Percentiles rank a stretch among this genome's conserved stretches.
Evolutionary conservation across 805 yeast genomes (phyloP).

Genomic region (Candida maris): DNA sequence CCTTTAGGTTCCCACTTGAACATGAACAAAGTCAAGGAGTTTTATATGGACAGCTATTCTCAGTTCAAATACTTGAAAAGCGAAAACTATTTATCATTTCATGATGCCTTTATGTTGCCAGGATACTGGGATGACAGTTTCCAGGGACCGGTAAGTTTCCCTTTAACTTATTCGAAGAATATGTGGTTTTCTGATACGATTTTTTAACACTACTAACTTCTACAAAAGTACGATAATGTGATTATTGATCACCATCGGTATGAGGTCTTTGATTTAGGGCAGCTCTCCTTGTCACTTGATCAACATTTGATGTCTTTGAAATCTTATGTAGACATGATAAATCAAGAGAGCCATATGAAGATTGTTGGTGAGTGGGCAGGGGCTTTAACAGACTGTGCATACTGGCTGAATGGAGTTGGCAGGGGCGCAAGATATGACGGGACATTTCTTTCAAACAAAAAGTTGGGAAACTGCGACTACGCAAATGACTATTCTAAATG

Average conservation of each 20-base stretch:
- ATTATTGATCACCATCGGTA: slow-evolving; percentile 88
- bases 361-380: slow-evolving; percentile 72
- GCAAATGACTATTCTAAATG: slow-evolving; percentile 38
- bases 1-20: slow-evolving; percentile 57
- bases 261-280: slow-evolving; percentile 74
- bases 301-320: slow-evolving; percentile 59
- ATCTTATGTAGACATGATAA: slow-evolving; percentile 41
- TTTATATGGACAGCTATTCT: slow-evolving; percentile 40
- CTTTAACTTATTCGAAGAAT: no score
- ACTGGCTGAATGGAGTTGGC: slow-evolving; percentile 67
- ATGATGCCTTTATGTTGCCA: slow-evolving; percentile 59
- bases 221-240: slow-evolving; percentile 52
- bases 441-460: slow-evolving; percentile 37
- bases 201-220: slow-evolving; percentile 7
- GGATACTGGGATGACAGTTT: slow-evolving; percentile 54
- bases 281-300: slow-evolving; percentile 53
- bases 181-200: no score
- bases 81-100: slow-evolving; percentile 49
- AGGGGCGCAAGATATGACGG: slow-evolving; percentile 63
- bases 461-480: slow-evolving; percentile 43
- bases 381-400: slow-evolving; percentile 67
- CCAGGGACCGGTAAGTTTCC: slow-evolving; percentile 13
- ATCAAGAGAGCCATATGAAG: slow-evolving; percentile 42
- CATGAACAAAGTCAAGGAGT: slow-evolving; percentile 38
- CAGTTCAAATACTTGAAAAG: slow-evolving; percentile 37